Evolutionary conservation across 1,284 basidiomycete genomes (phyloP), one percentile per base, ranked within the genome.

Genomic region (Cutaneotrichosporon mucoides): DNA sequence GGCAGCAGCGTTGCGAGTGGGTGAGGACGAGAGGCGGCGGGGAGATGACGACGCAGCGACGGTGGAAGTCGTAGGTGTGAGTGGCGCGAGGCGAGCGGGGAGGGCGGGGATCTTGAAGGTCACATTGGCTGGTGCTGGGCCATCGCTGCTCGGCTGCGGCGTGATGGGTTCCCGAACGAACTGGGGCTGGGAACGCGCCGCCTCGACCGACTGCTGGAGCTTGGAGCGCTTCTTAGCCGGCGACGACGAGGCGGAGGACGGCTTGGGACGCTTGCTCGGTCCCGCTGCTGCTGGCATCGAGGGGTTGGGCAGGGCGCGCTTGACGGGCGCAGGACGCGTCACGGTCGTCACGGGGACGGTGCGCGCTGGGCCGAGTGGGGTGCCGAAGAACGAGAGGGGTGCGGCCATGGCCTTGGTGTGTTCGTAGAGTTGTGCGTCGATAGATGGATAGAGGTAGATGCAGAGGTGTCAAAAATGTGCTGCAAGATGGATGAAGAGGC

Each of bases 1-100:
- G n/a, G n/a, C n/a, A n/a, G n/a, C n/a, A n/a, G n/a, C n/a, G n/a
- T n/a, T 38, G 6, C 36, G 38, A 24, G 5, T 59, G 54, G 59
- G 48, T 8, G 60, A 58, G 42, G 65, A 66, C 33, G 60, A 53
- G 10, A 56, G 47, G 33, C 42, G 37, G 34, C 66, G 66, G 10
- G 59, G 60, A 8, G 73, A 73, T 0, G 72, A 73, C 16, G 69
- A 73, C 35, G 63, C 67, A 4, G 75, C 74, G 34, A 75, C 72
- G 35, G 75, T 76, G 11, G 72, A 73, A 3, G 73, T 71, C 24
- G 67, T 68, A 1, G 75, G 75, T 8, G 75, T 75, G 46, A 68
- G 57, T 5, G 68, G 70, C n/a, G n/a, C n/a, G 24, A 61, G 56
- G 16, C 53, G 57, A 13, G 60, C 42, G 6, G 50, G 63, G 6